These are phyloP conservation scores for Drosera spatulata DNA, from an alignment of 179 eudicot genomes.

Conservation along the genomic window DNA sequence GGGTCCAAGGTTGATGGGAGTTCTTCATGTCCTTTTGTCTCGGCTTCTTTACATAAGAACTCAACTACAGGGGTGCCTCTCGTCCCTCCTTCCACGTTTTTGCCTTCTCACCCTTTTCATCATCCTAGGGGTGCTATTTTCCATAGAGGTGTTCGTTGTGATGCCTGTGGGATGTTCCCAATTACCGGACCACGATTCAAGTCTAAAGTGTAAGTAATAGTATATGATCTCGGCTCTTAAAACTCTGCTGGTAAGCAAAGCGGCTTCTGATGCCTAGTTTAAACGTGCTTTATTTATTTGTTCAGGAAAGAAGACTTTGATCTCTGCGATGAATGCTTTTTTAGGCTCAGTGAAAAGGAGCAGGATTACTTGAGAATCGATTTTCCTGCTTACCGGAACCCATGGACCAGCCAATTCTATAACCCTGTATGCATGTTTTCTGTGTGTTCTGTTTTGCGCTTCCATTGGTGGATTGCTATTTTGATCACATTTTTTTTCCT, in stretches of 20 bases:
- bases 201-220: conserved; percentile 68
- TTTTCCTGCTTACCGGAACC: conserved; percentile 27
- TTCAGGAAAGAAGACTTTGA: conserved; percentile 72
- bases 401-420: conserved; percentile 16
- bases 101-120: not conserved
- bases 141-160: conserved; percentile 70
- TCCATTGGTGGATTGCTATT: not conserved
- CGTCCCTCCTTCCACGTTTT: not conserved
- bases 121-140: conserved; percentile 14
- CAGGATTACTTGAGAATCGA: conserved; percentile 61
- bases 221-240: not conserved
- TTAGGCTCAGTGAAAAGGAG: conserved; percentile 30
- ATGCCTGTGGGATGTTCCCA: conserved; percentile 73
- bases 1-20: too few relatives aligned
- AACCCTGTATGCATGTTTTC: conserved; percentile 26
- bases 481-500: not conserved
- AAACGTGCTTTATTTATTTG: not conserved
- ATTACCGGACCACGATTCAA: conserved; percentile 79
- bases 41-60: too few relatives aligned
- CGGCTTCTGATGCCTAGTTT: not conserved
- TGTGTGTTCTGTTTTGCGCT: not conserved
- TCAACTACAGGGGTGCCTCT: not conserved
- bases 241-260: too few relatives aligned
- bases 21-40: too few relatives aligned
- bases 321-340: conserved; percentile 65